Conservation (phyloP, 352 stramenopile genomes). For the Blastocystis hominis region DNA sequence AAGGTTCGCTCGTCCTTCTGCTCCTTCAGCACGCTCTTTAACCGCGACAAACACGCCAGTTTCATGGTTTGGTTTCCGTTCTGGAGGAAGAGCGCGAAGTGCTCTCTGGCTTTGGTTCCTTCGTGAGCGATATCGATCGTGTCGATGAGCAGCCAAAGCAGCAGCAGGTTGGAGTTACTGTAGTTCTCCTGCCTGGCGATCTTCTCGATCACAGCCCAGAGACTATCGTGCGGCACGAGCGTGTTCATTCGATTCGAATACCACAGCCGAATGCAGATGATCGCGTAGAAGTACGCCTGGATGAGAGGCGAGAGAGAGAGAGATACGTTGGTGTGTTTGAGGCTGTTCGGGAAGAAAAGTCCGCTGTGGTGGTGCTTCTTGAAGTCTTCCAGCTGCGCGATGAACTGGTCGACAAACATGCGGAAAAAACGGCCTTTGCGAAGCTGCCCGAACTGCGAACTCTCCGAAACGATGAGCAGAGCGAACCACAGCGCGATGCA, state of each 20-base stretch:
- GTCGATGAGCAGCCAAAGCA: neutral
- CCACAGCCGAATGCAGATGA: constrained; percentile 32
- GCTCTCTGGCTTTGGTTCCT: neutral
- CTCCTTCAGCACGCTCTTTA: constrained; percentile 28
- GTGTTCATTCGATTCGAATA: neutral
- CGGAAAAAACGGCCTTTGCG: constrained; percentile 18
- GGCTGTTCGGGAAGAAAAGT: constrained; percentile 14
- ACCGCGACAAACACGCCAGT: neutral
- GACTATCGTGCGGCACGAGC: neutral
- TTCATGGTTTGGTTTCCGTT: constrained; percentile 16
- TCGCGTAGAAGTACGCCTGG: constrained; percentile 41
- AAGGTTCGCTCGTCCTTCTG: neutral
- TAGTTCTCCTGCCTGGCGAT: neutral
- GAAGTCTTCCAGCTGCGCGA: neutral
- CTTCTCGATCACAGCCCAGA: neutral
- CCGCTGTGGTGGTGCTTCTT: neutral
- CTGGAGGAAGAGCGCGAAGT: constrained; percentile 14
- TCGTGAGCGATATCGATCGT: neutral
- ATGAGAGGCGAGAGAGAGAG: neutral
- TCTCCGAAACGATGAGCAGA: neutral
- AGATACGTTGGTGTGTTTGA: constrained; percentile 23
- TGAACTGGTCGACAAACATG: neutral
- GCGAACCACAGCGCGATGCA: constrained; percentile 43
- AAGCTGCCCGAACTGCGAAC: neutral
- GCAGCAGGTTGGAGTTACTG: neutral